Base-by-base conservation (phyloP, 176 grass and related monocot genomes). In the Saccharum spontaneum region DNA sequence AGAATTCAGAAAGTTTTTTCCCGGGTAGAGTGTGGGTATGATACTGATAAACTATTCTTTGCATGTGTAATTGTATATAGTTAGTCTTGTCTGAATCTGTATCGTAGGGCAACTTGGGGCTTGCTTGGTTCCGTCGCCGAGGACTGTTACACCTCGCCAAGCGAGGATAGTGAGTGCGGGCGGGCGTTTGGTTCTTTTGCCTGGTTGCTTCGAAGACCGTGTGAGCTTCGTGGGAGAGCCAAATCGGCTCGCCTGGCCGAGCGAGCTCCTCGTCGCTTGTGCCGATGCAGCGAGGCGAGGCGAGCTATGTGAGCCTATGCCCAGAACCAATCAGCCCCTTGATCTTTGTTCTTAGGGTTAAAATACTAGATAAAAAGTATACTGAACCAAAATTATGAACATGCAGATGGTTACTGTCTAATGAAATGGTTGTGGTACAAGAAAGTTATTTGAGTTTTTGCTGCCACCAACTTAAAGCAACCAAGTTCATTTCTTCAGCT, bases 21-120 rank as follows among this genome's bases (percentile, higher is more conserved):
- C 38, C 49, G n/a, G 66, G 54, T 50, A 62, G 52, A 48, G 4
- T 6, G 1, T 3, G 52, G 36, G 7, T 26, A 40, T 72, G 50
- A 34, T 60, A n/a, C 14, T 40, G 41, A 16, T 57, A 49, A 49
- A 6, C 18, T 52, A 40, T 66, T 65, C 5, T 37, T 72, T 52
- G 63, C 45, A 52, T 75, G 45, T 33, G 45, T 75, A 18, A 75
- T 22, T 82, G 34, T 38, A 43, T 73, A 57, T 26, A 26, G 28
- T 66, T 24, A 69, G 54, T 68, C 45, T 68, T 75, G 5, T 65
- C 5, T n/a, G 71, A 67, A 81, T 24, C 45, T 87, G 9, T 75
- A 36, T 30, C 15, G 3, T 60, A 34, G 6, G 23, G 13, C 7
- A 71, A 37, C 28, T 57, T 38, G 37, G 37, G 37, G 37, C 37